Base-by-base conservation (phyloP, 768 basidiomycete species). In the Leccinum boreale region DNA sequence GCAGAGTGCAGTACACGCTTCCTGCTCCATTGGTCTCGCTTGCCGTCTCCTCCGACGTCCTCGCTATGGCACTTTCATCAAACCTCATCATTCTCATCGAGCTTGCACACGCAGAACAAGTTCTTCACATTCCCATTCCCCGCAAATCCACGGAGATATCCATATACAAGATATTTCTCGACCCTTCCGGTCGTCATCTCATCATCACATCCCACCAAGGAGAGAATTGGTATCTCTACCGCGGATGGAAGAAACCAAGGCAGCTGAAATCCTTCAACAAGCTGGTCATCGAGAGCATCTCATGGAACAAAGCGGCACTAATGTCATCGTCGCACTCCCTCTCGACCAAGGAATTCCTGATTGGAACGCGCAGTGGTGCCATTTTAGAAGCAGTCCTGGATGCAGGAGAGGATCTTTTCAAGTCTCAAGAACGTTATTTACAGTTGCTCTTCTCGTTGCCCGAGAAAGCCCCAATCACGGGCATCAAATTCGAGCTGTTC, bases 141-240 rank as follows among this genome's bases (percentile, higher is more conserved):
- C 81, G 85, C 58, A 92, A 90, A 70, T 79, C 83, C 1, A 75
- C 79, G n/a, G 90, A 93, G 59, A 82, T 92, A 78, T 78, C 81
- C 8, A 85, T 98, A 49, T 75, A 88, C 77, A 89, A 89, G 67
- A 74, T 98, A 53, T 98, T 94, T 74, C 83, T 91, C 69, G 95
- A 98, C 71, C 95, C 95, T 14, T 90, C 94, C 0, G 95, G 95
- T 4, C 81, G 90, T 33, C 97, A 98, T 75, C 82, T 96, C 51
- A 74, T 98, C 44, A 80, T 96, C 53, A 91, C 92, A 0, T 94
- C 94, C 9, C 78, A 77, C 12, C 85, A 92, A 65, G 94, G 94
- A 52, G 95, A 99, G 69, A 95, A 92, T 60, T 98, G 91, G 86
- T 98, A 98, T 69, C 75, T 94, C 4, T 94, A 85, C 66, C 79